These are phyloP conservation scores for Penstemon newberryi DNA, from an alignment of 257 asterid species.

Conservation along the genomic window DNA sequence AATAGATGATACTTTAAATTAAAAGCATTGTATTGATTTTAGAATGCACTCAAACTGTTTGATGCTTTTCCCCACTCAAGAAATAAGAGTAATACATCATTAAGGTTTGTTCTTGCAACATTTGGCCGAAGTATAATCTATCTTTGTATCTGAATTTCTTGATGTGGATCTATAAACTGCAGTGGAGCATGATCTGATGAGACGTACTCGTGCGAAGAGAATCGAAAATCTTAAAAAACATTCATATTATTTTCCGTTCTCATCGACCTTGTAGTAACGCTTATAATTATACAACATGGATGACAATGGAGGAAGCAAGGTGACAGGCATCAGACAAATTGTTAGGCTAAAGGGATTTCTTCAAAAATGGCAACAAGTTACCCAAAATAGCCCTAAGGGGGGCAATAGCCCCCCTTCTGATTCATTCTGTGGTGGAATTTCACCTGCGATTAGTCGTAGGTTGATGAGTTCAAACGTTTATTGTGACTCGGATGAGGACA, in stretches of 20 bases:
- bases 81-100: neutral
- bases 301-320: conserved; percentile 51
- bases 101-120: conserved; percentile 1
- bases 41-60: conserved; percentile 3
- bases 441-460: conserved; percentile 40
- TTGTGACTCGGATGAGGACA: conserved; percentile 54
- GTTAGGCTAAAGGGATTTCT: conserved; percentile 63
- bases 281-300: conserved; percentile 38
- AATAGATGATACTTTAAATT: neutral
- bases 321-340: conserved; percentile 65
- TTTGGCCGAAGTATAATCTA: conserved; percentile 13
- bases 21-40: conserved; percentile 15
- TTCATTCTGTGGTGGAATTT: conserved; percentile 30
- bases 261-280: conserved; percentile 4
- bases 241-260: conserved; percentile 13
- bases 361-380: conserved; percentile 68
- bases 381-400: conserved; percentile 45
- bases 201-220: conserved; percentile 23
- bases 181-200: conserved; percentile 61
- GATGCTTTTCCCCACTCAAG: conserved; percentile 6
- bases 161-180: conserved; percentile 27
- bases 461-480: conserved; percentile 30
- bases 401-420: too few relatives aligned
- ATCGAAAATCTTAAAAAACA: conserved; percentile 12
- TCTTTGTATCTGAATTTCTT: conserved; percentile 3